These are phyloP conservation scores for Telfairia occidentalis DNA, from an alignment of 331 rosid species.

Conservation along the genomic window DNA sequence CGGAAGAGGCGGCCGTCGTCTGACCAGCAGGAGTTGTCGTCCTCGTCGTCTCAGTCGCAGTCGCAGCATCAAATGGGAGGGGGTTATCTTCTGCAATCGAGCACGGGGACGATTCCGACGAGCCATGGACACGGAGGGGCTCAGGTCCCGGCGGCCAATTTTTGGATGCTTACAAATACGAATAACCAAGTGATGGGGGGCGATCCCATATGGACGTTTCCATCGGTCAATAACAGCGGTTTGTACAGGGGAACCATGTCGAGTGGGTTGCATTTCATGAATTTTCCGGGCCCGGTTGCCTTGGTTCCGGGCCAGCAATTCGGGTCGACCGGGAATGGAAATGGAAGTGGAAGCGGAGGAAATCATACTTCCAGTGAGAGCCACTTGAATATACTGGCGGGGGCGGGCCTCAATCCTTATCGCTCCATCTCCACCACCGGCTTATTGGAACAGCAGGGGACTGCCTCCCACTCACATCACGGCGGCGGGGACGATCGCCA, in stretches of 20 bases:
- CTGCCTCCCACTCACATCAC: constrained; percentile 70
- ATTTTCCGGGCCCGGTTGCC: constrained; percentile 67
- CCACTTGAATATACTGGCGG: constrained; percentile 66
- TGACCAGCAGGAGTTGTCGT: constrained; percentile 33
- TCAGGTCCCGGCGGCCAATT: constrained; percentile 68
- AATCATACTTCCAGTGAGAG: constrained; percentile 17
- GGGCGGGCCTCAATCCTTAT: constrained; percentile 63
- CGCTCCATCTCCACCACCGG: constrained; percentile 32
- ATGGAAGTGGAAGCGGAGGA: too few relatives aligned
- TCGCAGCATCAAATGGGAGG: constrained; percentile 62
- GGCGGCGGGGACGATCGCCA: constrained; percentile 46
- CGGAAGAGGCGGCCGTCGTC: constrained; percentile 35
- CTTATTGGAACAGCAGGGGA: constrained; percentile 47
- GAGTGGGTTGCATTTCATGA: constrained; percentile 89
- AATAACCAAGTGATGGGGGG: constrained; percentile 66
- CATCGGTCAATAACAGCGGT: constrained; percentile 50
- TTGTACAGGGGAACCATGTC: constrained; percentile 66
- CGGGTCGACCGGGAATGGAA: constrained; percentile 19
- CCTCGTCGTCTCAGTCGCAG: constrained; percentile 19
- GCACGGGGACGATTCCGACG: constrained; percentile 52
- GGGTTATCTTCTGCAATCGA: constrained; percentile 63
- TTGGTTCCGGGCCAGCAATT: constrained; percentile 63
- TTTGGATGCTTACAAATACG: constrained; percentile 87
- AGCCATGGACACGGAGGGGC: constrained; percentile 36
- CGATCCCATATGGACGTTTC: constrained; percentile 81